Evolutionary conservation across 495 filamentous ascomycete species (phyloP).

Genomic region (Tuber indicum): DNA sequence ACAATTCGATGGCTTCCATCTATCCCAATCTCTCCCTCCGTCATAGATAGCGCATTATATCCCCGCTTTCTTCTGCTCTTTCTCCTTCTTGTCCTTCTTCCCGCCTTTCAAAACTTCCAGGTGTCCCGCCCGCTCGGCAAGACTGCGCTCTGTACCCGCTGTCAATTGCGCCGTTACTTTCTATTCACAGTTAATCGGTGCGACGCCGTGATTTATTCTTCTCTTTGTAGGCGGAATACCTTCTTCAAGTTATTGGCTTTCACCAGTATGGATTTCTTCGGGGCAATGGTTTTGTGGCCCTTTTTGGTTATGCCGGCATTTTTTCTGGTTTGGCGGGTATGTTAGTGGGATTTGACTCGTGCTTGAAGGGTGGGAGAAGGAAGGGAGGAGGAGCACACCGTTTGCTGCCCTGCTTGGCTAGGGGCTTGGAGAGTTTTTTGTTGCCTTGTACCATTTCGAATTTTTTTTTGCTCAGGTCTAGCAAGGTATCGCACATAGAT

Average conservation of each 20-base stretch:
- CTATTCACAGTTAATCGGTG: slow-evolving; percentile 41
- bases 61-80: neutral
- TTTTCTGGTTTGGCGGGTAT: slow-evolving; percentile 19
- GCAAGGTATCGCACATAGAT: neutral
- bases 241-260: slow-evolving; percentile 58
- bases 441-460: slow-evolving; percentile 31
- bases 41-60: neutral
- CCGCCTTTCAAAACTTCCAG: slow-evolving; percentile 56
- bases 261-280: slow-evolving; percentile 58
- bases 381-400: slow-evolving; percentile 19
- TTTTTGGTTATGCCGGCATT: slow-evolving; percentile 48
- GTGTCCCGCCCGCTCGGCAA: slow-evolving; percentile 67
- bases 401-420: slow-evolving; percentile 17
- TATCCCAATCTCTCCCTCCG: neutral
- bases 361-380: neutral
- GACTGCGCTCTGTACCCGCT: slow-evolving; percentile 57
- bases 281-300: slow-evolving; percentile 58
- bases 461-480: neutral
- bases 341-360: slow-evolving; percentile 6
- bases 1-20: neutral
- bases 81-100: slow-evolving; percentile 38
- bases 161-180: slow-evolving; percentile 61
- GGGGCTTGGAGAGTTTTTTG: slow-evolving; percentile 29
- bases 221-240: slow-evolving; percentile 43
- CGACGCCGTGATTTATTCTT: neutral